A percentile compares a stretch with the other conserved stretches of the same genome.
These are phyloP conservation scores for Lepiota subincarnata DNA, from an alignment of 768 basidiomycete species.

Conservation along the genomic window DNA sequence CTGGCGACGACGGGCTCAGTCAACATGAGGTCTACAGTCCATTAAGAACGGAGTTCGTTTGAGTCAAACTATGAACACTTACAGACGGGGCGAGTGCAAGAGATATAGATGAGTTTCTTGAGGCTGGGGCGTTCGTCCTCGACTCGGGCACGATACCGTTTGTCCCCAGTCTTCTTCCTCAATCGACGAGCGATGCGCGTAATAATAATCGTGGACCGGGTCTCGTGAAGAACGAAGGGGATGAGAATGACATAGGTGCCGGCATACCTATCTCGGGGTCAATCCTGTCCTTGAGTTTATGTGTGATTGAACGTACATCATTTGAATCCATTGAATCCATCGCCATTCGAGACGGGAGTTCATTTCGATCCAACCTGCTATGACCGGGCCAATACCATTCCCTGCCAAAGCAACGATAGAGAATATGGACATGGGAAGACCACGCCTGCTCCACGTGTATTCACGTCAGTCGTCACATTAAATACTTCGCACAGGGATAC, in stretches of 20 bases:
- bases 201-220: slow-evolving; percentile 63
- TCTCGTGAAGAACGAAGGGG: slow-evolving; percentile 64
- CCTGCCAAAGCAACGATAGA: slow-evolving; percentile 55
- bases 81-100: slow-evolving; percentile 67
- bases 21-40: slow-evolving; percentile 46
- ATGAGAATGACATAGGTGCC: slow-evolving; percentile 26
- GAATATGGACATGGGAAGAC: slow-evolving; percentile 71
- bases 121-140: slow-evolving; percentile 53
- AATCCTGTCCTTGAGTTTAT: neutral
- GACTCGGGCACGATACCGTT: slow-evolving; percentile 48
- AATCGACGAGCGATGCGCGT: slow-evolving; percentile 50
- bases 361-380: slow-evolving; percentile 65
- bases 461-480: neutral
- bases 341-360: slow-evolving; percentile 60
- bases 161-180: slow-evolving; percentile 58
- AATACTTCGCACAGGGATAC: slow-evolving; percentile 11
- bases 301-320: slow-evolving; percentile 42
- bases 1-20: slow-evolving; percentile 71
- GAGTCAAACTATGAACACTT: slow-evolving; percentile 21
- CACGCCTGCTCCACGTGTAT: slow-evolving; percentile 45
- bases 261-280: slow-evolving; percentile 12
- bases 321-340: slow-evolving; percentile 82
- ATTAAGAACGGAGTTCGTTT: neutral
- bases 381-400: slow-evolving; percentile 59
- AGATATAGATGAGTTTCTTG: slow-evolving; percentile 53